Base-by-base conservation (phyloP, 148 eudicot species). In the Hydrangea macrophylla region DNA sequence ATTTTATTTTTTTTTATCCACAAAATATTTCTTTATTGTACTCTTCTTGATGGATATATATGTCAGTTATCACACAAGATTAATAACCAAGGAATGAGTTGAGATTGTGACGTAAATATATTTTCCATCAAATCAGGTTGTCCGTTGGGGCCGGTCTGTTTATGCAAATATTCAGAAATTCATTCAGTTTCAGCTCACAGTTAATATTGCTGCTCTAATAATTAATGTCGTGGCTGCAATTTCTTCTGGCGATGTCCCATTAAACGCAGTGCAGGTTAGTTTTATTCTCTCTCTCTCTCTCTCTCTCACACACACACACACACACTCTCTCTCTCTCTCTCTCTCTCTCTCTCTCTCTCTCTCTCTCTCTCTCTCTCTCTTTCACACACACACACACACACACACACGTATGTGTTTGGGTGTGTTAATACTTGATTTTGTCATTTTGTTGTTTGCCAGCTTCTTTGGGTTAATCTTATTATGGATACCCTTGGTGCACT, bases 401-500 rank as follows among this genome's bases (percentile, higher is more conserved):
- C n/a, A n/a, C n/a, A n/a, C n/a, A n/a, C n/a, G 53, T 48, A 7
- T 18, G 23, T 15, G 3, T 2, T 10, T 45, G 23, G 0, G 53
- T 45, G 20, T 15, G 53, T 45, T 9, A 7, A 18, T 45, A 15
- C 17, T 18, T 45, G 2, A 24, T 55, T 7, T 51, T 39, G 15
- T 58, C 30, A 3, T 35, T 64, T 27, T 64, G 7, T 58, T 36
- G 54, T 60, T 42, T 0, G 48, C 42, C 89, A 86, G 96, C 92
- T 87, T 72, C 86, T 89, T 30, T 89, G 96, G 96, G 96, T 89
- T 37, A 89, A 89, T 72, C 83, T 89, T 62, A 89, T 89, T 32
- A 89, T 87, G 96, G 96, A 89, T 71, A 89, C 92, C 30, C 88
- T 89, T 30, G 96, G 96, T 71, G 96, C 92, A 31, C 88, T 89